phyloP scores from a whole-genome alignment of 495 filamentous ascomycete genomes.

The Annulohypoxylon bovei region DNA sequence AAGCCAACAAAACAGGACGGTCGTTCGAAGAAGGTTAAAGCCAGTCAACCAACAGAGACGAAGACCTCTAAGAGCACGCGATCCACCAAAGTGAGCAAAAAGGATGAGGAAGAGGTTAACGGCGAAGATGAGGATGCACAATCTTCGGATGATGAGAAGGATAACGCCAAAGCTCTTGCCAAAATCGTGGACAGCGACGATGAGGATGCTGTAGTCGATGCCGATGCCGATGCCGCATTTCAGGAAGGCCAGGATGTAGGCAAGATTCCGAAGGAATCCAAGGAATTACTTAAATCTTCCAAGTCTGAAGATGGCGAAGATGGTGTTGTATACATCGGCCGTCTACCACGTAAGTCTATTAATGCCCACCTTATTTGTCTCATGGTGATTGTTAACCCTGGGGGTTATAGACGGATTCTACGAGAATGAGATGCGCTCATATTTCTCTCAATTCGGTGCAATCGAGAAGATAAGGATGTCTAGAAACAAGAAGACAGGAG shows the following conservation, averaged over 20 bases:
- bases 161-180: constrained; percentile 67
- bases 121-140: constrained; percentile 46
- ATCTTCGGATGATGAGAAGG: constrained; percentile 51
- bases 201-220: constrained; percentile 65
- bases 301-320: constrained; percentile 62
- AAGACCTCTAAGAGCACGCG: constrained; percentile 43
- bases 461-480: constrained; percentile 84
- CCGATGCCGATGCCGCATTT: constrained; percentile 59
- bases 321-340: constrained; percentile 87
- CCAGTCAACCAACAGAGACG: constrained; percentile 40
- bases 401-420: constrained; percentile 76
- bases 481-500: constrained; percentile 87
- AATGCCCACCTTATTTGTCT: not conserved
- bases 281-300: constrained; percentile 64
- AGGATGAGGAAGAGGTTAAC: constrained; percentile 42
- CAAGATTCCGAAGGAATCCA: constrained; percentile 69
- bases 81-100: constrained; percentile 30
- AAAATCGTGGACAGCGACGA: constrained; percentile 83
- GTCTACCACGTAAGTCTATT: constrained; percentile 70
- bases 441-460: constrained; percentile 94
- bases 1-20: constrained; percentile 39
- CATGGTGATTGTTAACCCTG: constrained; percentile 41
- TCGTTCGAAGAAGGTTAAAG: constrained; percentile 46
- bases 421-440: constrained; percentile 91
- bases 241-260: constrained; percentile 68